phyloP scores from a whole-genome alignment of 768 basidiomycete species.

The Rickenella mellea region DNA sequence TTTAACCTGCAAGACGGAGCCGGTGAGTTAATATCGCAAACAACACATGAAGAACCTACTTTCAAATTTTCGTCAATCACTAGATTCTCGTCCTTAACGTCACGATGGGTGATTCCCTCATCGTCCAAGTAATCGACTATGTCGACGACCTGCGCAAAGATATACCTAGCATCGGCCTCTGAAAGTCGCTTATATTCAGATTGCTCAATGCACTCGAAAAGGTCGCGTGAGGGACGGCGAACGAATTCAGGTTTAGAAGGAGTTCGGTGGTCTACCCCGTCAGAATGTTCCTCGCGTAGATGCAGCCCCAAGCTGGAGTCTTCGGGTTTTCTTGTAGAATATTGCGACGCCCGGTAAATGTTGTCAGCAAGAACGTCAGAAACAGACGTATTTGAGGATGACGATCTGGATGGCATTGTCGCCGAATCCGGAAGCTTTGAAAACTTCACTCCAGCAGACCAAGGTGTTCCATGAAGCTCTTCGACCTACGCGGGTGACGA shows the following conservation, averaged over 20 bases:
- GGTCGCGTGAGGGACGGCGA: conserved; percentile 77
- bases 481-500: conserved; percentile 49
- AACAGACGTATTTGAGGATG: no score
- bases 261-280: no score
- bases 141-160: conserved; percentile 84
- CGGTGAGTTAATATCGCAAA: conserved; percentile 1
- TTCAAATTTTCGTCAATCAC: conserved; percentile 68
- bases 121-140: conserved; percentile 73
- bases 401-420: no score
- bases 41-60: conserved; percentile 27
- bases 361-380: no score
- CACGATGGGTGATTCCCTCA: conserved; percentile 85
- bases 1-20: conserved; percentile 53
- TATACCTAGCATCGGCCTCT: conserved; percentile 69
- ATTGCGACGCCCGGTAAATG: no score
- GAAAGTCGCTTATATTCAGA: conserved; percentile 68
- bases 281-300: no score
- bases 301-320: no score
- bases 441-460: conserved; percentile 46
- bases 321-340: no score
- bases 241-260: conserved; percentile 41
- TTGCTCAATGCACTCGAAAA: conserved; percentile 94
- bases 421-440: no score
- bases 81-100: conserved; percentile 96
- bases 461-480: conserved; percentile 89